Conservation (phyloP, 179 eudicot species). For the Nepenthes alata region DNA sequence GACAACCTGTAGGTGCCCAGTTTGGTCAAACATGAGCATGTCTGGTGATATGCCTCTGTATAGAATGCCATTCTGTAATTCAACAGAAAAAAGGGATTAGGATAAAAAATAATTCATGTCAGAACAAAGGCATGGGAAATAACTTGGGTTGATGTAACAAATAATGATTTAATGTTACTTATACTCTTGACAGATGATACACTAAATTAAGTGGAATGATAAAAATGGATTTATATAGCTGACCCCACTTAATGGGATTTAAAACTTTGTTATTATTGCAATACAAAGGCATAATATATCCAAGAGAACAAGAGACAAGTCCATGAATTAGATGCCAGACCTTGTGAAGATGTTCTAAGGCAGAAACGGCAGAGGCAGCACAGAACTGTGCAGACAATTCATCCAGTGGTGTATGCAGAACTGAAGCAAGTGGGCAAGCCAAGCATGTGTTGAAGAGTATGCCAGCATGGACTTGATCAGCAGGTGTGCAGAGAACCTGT, state of each 20-base stretch:
- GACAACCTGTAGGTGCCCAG: slow-evolving; percentile 71
- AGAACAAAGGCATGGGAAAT: background rate
- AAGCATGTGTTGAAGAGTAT: slow-evolving; percentile 60
- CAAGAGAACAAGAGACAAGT: background rate
- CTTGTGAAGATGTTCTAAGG: slow-evolving; percentile 73
- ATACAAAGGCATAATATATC: background rate
- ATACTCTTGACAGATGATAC: too few species aligned
- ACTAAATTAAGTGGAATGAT: too few species aligned
- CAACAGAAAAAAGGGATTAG: slow-evolving; percentile 2
- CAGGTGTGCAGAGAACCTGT: slow-evolving; percentile 64
- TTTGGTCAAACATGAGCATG: slow-evolving; percentile 67
- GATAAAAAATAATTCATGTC: background rate
- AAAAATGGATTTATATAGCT: too few species aligned
- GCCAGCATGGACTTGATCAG: slow-evolving; percentile 66
- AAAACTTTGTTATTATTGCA: background rate
- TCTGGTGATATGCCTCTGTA: slow-evolving; percentile 93
- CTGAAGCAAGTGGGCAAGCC: slow-evolving; percentile 64
- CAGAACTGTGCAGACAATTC: slow-evolving; percentile 68
- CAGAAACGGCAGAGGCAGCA: slow-evolving; percentile 69
- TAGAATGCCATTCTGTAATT: slow-evolving; percentile 59
- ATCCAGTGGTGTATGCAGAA: slow-evolving; percentile 52
- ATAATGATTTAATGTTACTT: too few species aligned
- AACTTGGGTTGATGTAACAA: too few species aligned
- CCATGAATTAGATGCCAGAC: slow-evolving; percentile 16
- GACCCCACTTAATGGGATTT: too few species aligned